Evolutionary conservation across 1,284 basidiomycete species (phyloP).

Genomic region (Blastosporella zonata): DNA sequence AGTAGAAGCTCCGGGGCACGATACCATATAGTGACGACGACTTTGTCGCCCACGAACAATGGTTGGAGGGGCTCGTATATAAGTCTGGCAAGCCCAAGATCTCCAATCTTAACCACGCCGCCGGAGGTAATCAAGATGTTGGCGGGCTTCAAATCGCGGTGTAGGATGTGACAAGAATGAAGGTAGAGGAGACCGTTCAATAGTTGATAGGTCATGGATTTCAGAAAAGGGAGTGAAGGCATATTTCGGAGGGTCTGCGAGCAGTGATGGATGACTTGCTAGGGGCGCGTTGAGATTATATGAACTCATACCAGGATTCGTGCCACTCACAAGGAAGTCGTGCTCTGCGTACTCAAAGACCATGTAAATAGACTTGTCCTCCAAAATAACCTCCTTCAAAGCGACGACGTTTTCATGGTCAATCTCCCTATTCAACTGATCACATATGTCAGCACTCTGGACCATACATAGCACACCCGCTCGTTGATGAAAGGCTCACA

Average conservation of each 20-base stretch:
- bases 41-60: constrained; percentile 89
- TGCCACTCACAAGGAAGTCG: constrained; percentile 80
- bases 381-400: constrained; percentile 91
- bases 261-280: constrained; percentile 99
- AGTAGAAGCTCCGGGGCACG: constrained; percentile 93
- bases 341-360: constrained; percentile 99
- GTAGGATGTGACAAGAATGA: constrained; percentile 92
- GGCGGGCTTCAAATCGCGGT: constrained; percentile 97
- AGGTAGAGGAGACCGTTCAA: constrained; percentile 93
- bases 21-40: constrained; percentile 99
- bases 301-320: constrained; percentile 3
- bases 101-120: constrained; percentile 97
- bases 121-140: constrained; percentile 92
- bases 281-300: constrained; percentile 8
- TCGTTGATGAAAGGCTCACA: constrained; percentile 45
- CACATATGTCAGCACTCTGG: background rate
- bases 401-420: constrained; percentile 91
- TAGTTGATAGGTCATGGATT: constrained; percentile 94
- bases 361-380: constrained; percentile 98
- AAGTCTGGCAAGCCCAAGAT: constrained; percentile 90
- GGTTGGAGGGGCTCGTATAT: constrained; percentile 85
- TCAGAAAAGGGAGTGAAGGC: constrained; percentile 79
- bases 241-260: constrained; percentile 81
- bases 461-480: background rate
- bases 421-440: constrained; percentile 89